A percentile compares a stretch with the other conserved stretches of the same genome.
phyloP scores from a whole-genome alignment of 257 asterid species.

The Nicotiana sylvestris region DNA sequence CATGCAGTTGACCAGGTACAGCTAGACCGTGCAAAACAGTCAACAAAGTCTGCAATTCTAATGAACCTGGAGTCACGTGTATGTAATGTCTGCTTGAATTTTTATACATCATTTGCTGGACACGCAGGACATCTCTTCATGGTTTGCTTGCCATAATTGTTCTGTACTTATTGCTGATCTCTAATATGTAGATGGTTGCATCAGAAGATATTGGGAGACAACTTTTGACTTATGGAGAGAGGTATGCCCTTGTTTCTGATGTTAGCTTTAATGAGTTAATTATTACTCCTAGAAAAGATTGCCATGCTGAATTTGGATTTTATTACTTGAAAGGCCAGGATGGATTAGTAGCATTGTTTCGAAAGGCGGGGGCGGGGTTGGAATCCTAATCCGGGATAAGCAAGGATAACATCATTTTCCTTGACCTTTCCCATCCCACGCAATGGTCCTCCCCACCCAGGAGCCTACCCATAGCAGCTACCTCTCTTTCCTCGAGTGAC shows the following conservation, averaged over 20 bases:
- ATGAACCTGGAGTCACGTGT: conserved; percentile 97
- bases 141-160: background rate
- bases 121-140: background rate
- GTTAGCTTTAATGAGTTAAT: background rate
- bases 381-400: background rate
- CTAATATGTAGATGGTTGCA: conserved; percentile 56
- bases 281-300: background rate
- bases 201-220: conserved; percentile 87
- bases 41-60: conserved; percentile 79
- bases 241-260: conserved; percentile 36
- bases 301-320: background rate
- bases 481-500: background rate
- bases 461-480: background rate
- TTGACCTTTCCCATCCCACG: background rate
- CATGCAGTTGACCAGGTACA: conserved; percentile 57
- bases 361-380: background rate
- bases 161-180: background rate
- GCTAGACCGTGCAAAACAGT: conserved; percentile 77
- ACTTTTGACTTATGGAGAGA: conserved; percentile 61
- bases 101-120: conserved; percentile 6
- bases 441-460: background rate
- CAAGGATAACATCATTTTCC: background rate
- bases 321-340: background rate
- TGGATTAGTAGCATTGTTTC: background rate
- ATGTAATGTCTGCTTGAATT: conserved; percentile 21